Evolutionary conservation across 2,329 filamentous ascomycete genomes (phyloP).

Genomic region (Fusarium goolgardi): DNA sequence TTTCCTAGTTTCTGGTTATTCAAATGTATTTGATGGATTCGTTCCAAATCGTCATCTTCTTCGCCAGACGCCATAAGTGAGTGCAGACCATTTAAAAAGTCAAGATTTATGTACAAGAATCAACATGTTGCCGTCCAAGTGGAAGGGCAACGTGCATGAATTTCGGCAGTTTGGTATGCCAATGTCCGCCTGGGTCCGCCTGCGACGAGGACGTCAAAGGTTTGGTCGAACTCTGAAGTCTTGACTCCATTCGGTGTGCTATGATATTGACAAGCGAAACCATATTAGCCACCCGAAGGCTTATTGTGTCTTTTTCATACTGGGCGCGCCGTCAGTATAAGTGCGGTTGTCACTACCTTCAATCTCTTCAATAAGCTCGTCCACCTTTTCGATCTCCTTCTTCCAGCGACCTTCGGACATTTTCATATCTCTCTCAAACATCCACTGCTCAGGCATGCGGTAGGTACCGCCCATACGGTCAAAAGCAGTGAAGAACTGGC

Average conservation of each 20-base stretch:
- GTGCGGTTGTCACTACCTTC: slow-evolving; percentile 65
- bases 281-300: background rate
- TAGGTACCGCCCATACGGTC: slow-evolving; percentile 90
- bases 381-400: slow-evolving; percentile 68
- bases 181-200: too few relatives aligned
- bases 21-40: slow-evolving; percentile 42
- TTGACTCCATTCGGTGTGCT: background rate
- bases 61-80: slow-evolving; percentile 35
- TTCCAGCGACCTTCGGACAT: slow-evolving; percentile 85
- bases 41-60: slow-evolving; percentile 22
- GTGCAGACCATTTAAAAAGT: slow-evolving; percentile 29
- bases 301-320: slow-evolving; percentile 58
- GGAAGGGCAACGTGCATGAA: background rate
- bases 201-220: background rate
- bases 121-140: background rate
- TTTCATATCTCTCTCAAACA: slow-evolving; percentile 87
- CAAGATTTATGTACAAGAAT: slow-evolving; percentile 37
- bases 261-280: background rate
- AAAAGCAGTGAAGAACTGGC: slow-evolving; percentile 93
- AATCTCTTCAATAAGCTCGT: slow-evolving; percentile 79
- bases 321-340: slow-evolving; percentile 52
- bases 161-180: too few relatives aligned
- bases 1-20: slow-evolving; percentile 23
- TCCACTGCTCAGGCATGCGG: slow-evolving; percentile 83
- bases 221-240: background rate